Evolutionary conservation across 2,329 filamentous ascomycete genomes (phyloP), one percentile per base, ranked within the genome.

Genomic region (Acarospora socialis): DNA sequence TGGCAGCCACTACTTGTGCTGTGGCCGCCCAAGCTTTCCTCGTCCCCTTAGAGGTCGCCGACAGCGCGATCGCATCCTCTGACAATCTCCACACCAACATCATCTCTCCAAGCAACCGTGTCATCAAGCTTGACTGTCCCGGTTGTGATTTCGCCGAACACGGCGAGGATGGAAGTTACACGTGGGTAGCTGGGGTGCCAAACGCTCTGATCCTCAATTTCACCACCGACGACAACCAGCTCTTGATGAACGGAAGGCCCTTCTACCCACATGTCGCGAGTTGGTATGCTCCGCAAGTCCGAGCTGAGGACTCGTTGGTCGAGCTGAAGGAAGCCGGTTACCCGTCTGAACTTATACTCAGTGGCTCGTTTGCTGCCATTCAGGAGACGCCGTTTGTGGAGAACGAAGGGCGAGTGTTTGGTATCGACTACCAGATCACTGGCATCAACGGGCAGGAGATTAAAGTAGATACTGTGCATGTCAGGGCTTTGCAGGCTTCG

Each of bases 361-460:
- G n/a, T n/a, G n/a, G n/a, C n/a, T n/a, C n/a, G n/a, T n/a, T n/a
- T n/a, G n/a, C n/a, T n/a, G n/a, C n/a, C n/a, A n/a, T n/a, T n/a
- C n/a, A n/a, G n/a, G n/a, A n/a, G n/a, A n/a, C n/a, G n/a, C n/a
- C n/a, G n/a, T n/a, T n/a, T n/a, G n/a, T n/a, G n/a, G n/a, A n/a
- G n/a, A n/a, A n/a, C n/a, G n/a, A n/a, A n/a, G n/a, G n/a, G n/a
- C n/a, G n/a, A n/a, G n/a, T n/a, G n/a, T n/a, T n/a, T n/a, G n/a
- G n/a, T n/a, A 40, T 33, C 5, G 20, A 25, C 6, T 25, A 13
- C 7, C 23, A 25, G 16, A 15, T 43, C 13, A 30, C 41, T 38
- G 40, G 32, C 10, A 30, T 43, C 12, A 38, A 43, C 21, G 36
- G 37, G 33, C 33, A 43, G 31, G 34, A 40, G 33, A 27, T 43